These are phyloP conservation scores for Fagus sylvatica DNA, from an alignment of 306 rosid genomes.

Conservation along the genomic window DNA sequence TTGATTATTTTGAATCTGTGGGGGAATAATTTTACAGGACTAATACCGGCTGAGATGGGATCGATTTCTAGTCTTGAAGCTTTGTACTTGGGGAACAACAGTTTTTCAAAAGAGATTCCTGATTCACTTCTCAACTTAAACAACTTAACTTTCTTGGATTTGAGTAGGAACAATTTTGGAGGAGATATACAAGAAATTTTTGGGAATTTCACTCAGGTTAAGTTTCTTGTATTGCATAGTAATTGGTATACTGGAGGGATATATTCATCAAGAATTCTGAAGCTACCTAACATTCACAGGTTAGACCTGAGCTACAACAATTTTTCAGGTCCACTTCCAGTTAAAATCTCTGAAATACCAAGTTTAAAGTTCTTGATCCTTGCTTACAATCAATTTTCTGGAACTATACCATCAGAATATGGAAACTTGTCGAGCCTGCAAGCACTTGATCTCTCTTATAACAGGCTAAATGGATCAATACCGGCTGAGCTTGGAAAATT, in stretches of 20 bases:
- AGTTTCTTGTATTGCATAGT: constrained; percentile 65
- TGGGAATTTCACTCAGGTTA: constrained; percentile 65
- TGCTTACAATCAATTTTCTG: constrained; percentile 70
- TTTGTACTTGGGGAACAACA: constrained; percentile 73
- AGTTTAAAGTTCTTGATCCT: constrained; percentile 64
- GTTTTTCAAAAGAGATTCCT: constrained; percentile 63
- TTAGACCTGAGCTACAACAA: constrained; percentile 72
- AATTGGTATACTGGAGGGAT: constrained; percentile 73
- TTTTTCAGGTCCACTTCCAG: constrained; percentile 77
- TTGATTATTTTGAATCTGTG: constrained; percentile 54
- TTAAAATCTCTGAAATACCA: constrained; percentile 59
- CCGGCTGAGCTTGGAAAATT: constrained; percentile 76
- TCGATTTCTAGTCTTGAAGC: constrained; percentile 46
- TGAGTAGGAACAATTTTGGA: constrained; percentile 67
- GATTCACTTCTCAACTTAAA: constrained; percentile 56
- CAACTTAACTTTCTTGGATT: constrained; percentile 72
- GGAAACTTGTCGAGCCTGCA: constrained; percentile 63
- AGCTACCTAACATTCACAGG: constrained; percentile 47
- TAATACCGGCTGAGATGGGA: constrained; percentile 70
- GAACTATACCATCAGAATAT: constrained; percentile 59
- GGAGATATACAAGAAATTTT: constrained; percentile 70
- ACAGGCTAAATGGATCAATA: constrained; percentile 65
- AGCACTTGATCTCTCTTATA: constrained; percentile 78
- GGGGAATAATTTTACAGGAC: constrained; percentile 57
- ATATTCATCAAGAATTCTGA: constrained; percentile 65